These are phyloP conservation scores for Myriosclerotinia duriaeana DNA, from an alignment of 2,329 filamentous ascomycete genomes.

Conservation along the genomic window DNA sequence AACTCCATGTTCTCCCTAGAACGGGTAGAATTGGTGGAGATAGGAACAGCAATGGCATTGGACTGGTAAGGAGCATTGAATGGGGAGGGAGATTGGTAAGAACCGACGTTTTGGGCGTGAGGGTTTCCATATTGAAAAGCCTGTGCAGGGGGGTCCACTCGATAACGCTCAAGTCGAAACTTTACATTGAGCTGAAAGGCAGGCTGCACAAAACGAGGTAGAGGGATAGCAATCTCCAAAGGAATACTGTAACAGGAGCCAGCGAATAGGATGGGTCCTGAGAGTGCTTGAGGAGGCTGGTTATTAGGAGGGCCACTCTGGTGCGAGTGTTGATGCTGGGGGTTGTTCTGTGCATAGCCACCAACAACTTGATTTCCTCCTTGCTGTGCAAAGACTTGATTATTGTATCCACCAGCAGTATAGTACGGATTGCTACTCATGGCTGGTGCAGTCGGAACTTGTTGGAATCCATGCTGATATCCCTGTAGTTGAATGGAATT, in stretches of 20 bases:
- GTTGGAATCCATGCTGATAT: background rate
- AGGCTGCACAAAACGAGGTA: background rate
- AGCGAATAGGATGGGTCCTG: background rate
- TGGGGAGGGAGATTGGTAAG: background rate
- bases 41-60: background rate
- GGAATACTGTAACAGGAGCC: background rate
- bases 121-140: background rate
- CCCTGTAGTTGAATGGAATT: background rate
- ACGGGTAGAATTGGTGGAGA: background rate
- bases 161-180: conserved; percentile 16
- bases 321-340: background rate
- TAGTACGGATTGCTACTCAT: background rate
- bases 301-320: background rate
- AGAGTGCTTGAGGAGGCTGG: background rate
- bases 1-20: background rate
- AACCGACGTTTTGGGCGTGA: background rate
- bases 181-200: conserved; percentile 6
- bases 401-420: background rate
- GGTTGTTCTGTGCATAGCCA: background rate
- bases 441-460: background rate
- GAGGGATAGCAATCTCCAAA: background rate
- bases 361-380: background rate
- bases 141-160: background rate
- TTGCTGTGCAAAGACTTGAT: background rate
- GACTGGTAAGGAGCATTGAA: background rate